phyloP scores from a whole-genome alignment of 331 rosid genomes.

The Ulmus americana region DNA sequence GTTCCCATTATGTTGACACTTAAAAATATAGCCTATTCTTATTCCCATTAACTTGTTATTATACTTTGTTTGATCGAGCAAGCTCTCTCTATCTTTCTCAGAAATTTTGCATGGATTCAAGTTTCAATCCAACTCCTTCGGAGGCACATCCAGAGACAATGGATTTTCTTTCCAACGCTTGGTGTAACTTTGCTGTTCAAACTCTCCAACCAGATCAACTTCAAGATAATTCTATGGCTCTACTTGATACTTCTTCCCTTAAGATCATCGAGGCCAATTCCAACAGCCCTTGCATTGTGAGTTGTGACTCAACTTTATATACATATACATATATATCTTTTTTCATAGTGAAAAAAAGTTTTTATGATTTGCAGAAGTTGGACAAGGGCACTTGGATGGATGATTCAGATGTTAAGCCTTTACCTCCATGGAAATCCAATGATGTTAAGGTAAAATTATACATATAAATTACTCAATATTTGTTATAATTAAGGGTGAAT shows the following conservation, averaged over 20 bases:
- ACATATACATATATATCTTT: neutral
- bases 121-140: constrained; percentile 51
- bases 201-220: constrained; percentile 58
- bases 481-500: neutral
- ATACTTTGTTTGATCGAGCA: too few relatives aligned
- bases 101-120: constrained; percentile 30
- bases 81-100: too few relatives aligned
- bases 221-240: constrained; percentile 42
- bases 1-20: neutral
- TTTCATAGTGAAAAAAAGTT: neutral
- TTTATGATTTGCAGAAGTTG: constrained; percentile 30
- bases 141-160: constrained; percentile 76
- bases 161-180: constrained; percentile 83
- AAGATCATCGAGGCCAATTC: constrained; percentile 39
- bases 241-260: constrained; percentile 36
- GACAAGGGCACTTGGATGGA: constrained; percentile 51
- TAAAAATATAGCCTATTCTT: constrained; percentile 1
- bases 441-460: constrained; percentile 60
- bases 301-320: neutral
- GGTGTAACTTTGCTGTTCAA: constrained; percentile 91
- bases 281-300: constrained; percentile 40
- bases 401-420: constrained; percentile 46
- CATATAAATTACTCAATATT: neutral
- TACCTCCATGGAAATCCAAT: constrained; percentile 76
- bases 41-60: neutral